Base-by-base conservation (phyloP, 768 basidiomycete genomes). In the Asterophora lycoperdoides region DNA sequence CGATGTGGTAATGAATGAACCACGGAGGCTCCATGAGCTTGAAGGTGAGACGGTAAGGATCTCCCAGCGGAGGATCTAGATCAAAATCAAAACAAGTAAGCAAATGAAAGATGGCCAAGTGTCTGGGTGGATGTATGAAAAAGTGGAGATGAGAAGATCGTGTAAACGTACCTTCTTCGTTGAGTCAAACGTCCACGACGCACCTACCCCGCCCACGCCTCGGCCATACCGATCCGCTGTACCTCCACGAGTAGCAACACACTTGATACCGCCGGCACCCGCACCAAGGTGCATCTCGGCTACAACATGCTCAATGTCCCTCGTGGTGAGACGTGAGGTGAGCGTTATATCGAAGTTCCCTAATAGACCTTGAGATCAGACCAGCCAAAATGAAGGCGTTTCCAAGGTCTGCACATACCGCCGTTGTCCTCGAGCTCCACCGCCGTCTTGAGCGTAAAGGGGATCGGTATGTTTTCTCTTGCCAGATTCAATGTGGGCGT, bases 121-220 rank as follows among this genome's bases (percentile, higher is more conserved):
- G 23, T 23, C 6, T 23, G 23, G 23, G 23, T 23, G 23, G 23
- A 23, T 23, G 23, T 23, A 23, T 23, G 23, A 23, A n/a, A 35
- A 19, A 5, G 39, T 2, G 8, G 36, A 44, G 41, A 23, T 15
- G 14, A 23, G 45, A 11, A 28, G 23, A 6, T 23, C 23, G 23
- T 23, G 23, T 23, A 23, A 3, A 37, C 61, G 19, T 46, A 86
- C 89, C 68, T 75, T 77, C 56, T 73, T 82, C 56, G 71, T 74
- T 0, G 83, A 76, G 61, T 94, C 87, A 63, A 89, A 93, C 34
- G 79, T 71, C 92, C 92, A 96, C 28, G 83, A 84, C 3, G 86
- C 80, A 20, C 82, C 56, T 42, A 63, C 60, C 11, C 57, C 51
- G 20, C 52, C 55, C 38, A 55, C 38, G 20, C 53, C 53, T 48